A percentile compares a stretch with the other conserved stretches of the same genome.
These are phyloP conservation scores for Huntiella bhutanensis DNA, from an alignment of 2,329 filamentous ascomycete genomes.

Conservation along the genomic window DNA sequence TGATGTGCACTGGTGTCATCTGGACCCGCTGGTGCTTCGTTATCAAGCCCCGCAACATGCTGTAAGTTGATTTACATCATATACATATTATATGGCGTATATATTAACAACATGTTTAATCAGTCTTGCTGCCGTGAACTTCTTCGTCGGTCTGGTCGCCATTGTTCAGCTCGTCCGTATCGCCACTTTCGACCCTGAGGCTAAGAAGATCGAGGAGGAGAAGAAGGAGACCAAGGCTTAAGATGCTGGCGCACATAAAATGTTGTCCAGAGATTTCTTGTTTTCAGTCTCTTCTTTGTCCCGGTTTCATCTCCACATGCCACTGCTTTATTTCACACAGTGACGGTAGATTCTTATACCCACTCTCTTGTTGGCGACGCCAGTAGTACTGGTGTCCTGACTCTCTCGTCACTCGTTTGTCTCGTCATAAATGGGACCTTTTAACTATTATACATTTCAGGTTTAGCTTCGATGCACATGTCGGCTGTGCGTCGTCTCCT, in stretches of 20 bases:
- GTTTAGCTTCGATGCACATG: too few relatives aligned
- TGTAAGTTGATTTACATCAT: slow-evolving; percentile 33
- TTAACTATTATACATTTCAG: too few relatives aligned
- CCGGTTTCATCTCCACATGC: too few relatives aligned
- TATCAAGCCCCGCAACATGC: slow-evolving; percentile 82
- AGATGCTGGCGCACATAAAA: background rate
- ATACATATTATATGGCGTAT: background rate
- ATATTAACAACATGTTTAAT: slow-evolving; percentile 7
- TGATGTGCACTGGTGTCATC: slow-evolving; percentile 82
- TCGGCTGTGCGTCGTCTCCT: too few relatives aligned
- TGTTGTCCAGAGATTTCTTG: too few relatives aligned
- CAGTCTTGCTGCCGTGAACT: slow-evolving; percentile 87
- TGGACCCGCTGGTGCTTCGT: slow-evolving; percentile 99
- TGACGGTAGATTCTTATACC: too few relatives aligned
- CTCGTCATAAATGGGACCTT: too few relatives aligned
- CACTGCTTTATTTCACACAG: too few relatives aligned
- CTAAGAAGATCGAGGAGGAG: slow-evolving; percentile 19
- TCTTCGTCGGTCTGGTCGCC: slow-evolving; percentile 85
- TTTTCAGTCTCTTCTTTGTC: too few relatives aligned
- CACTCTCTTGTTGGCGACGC: too few relatives aligned
- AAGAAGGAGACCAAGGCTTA: slow-evolving; percentile 16
- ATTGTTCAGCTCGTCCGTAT: slow-evolving; percentile 68
- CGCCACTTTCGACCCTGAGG: slow-evolving; percentile 39
- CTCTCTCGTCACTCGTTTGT: too few relatives aligned
- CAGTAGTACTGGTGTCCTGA: too few relatives aligned